Percentiles rank a stretch among this genome's conserved stretches.
phyloP scores from a whole-genome alignment of 73 alveolate species.

The Tetrahymena borealis region DNA sequence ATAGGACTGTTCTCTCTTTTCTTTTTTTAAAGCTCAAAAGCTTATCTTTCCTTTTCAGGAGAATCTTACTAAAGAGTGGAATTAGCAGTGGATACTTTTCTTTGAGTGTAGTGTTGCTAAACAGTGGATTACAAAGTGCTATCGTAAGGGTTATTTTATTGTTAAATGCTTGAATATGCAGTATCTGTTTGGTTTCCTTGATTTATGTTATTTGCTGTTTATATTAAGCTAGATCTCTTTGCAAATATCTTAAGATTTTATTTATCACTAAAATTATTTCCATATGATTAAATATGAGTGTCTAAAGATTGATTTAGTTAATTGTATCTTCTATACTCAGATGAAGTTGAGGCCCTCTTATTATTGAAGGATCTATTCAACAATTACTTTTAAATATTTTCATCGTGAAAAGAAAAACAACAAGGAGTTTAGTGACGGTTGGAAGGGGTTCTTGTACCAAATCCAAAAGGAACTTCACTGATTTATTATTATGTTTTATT shows the following conservation, averaged over 20 bases:
- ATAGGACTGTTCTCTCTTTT: background rate
- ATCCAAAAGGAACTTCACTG: background rate
- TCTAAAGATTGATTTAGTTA: background rate
- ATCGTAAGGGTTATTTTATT: background rate
- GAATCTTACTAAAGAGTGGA: background rate
- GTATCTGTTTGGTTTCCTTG: background rate
- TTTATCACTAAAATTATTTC: background rate
- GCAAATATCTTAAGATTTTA: background rate
- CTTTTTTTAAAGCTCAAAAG: background rate
- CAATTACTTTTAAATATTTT: background rate
- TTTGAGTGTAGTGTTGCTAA: background rate
- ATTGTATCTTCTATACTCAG: background rate
- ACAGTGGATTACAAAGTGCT: background rate
- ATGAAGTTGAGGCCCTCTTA: background rate
- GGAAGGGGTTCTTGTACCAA: background rate
- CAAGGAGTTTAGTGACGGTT: slow-evolving; percentile 1
- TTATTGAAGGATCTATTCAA: background rate
- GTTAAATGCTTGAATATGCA: background rate
- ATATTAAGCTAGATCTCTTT: background rate
- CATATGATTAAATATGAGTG: background rate
- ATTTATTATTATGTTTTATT: background rate
- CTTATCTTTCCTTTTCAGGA: background rate
- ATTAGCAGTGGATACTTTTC: background rate
- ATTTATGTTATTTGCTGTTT: background rate
- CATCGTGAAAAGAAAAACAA: background rate